Base-by-base conservation (phyloP, 768 basidiomycete genomes). In the Xerocomellus intermedius region DNA sequence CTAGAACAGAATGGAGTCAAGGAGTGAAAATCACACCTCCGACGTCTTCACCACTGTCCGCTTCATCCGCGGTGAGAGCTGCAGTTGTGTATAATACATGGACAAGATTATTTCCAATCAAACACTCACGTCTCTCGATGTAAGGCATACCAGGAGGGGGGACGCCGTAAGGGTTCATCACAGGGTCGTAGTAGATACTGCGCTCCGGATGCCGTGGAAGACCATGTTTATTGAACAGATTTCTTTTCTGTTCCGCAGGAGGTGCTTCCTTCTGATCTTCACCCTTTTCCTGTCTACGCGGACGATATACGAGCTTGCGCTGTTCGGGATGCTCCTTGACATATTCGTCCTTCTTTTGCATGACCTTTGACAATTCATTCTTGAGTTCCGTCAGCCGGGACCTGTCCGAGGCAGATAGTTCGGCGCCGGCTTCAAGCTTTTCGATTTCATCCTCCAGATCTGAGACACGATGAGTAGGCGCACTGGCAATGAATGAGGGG, bases 91-190 rank as follows among this genome's bases (percentile, higher is more conserved):
- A 22, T 19, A 57, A 22, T 9, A 26, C 21, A 8, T 19, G 22
- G 52, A 49, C 37, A 17, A 22, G 42, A 43, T 42, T 9, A 22
- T 42, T 42, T 41, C 38, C 14, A 36, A 55, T 47, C 22, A 33
- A n/a, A 35, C 5, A 77, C 89, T 73, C 63, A 95, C 94, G 82
- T 74, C 87, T 74, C 69, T 98, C 92, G 54, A 82, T 75, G 71
- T 97, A 98, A n/a, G 91, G 93, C 94, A 97, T 92, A 8, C 96
- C 96, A 13, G 95, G 96, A 39, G 95, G 95, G 19, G 95, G 85
- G 17, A 94, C 90, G 28, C 94, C 95, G 66, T 79, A 94, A 22
- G 94, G 93, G 68, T 98, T 98, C 83, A 95, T 86, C 39, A 94
- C 82, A 28, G 90, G 82, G 64, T 98, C 90, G 74, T 94, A 98